Evolutionary conservation across 345 rosid genomes (phyloP).

Genomic region (Dipteronia dyeriana): DNA sequence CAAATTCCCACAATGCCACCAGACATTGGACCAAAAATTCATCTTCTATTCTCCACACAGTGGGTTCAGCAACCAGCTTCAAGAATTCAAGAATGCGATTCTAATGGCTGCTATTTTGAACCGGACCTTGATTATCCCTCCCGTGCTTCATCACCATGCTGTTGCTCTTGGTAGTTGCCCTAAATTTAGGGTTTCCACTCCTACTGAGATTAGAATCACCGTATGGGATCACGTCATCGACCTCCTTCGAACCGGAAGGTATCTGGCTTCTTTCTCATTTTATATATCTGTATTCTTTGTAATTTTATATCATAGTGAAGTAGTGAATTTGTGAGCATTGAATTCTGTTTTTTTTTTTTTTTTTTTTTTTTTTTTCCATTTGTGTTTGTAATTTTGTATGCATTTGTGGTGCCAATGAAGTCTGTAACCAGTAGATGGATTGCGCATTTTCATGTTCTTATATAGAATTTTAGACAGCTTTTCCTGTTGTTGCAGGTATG

Average conservation of each 20-base stretch:
- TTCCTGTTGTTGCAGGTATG: conserved; percentile 52
- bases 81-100: conserved; percentile 82
- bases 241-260: conserved; percentile 69
- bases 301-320: not conserved
- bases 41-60: conserved; percentile 89
- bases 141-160: conserved; percentile 90
- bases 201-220: conserved; percentile 55
- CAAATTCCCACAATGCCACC: conserved; percentile 45
- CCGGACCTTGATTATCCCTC: conserved; percentile 83
- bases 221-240: conserved; percentile 75
- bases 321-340: not conserved
- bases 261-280: conserved; percentile 7
- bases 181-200: conserved; percentile 71
- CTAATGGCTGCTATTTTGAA: conserved; percentile 72
- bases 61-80: conserved; percentile 93
- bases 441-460: not conserved
- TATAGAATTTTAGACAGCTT: not conserved
- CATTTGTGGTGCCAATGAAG: not conserved
- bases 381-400: too few species aligned
- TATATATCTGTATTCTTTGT: not conserved
- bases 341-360: not conserved
- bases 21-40: conserved; percentile 43
- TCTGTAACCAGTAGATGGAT: not conserved
- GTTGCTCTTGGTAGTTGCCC: conserved; percentile 96
- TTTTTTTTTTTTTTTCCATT: not conserved